Percentiles rank a stretch among this genome's conserved stretches.
These are phyloP conservation scores for Agroathelia rolfsii DNA, from an alignment of 1,284 basidiomycete genomes.

Conservation along the genomic window DNA sequence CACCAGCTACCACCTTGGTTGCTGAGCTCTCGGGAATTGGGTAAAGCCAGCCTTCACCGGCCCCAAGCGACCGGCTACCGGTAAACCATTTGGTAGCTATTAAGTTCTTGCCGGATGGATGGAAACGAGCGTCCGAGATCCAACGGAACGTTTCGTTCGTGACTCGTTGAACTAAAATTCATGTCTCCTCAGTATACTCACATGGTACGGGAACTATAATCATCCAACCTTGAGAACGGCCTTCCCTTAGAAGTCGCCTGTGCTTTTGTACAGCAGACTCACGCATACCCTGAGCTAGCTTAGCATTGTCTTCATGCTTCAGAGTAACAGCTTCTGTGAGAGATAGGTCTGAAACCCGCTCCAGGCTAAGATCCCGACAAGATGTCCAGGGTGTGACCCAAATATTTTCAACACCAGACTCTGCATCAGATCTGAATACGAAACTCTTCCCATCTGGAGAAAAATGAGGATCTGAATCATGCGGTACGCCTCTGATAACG, in stretches of 20 bases:
- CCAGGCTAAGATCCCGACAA: slow-evolving; percentile 48
- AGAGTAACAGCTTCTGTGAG: slow-evolving; percentile 25
- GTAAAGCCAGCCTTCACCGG: slow-evolving; percentile 66
- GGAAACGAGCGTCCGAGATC: slow-evolving; percentile 59
- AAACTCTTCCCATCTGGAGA: slow-evolving; percentile 52
- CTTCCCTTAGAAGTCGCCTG: slow-evolving; percentile 47
- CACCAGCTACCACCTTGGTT: slow-evolving; percentile 25
- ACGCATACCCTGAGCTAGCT: slow-evolving; percentile 36
- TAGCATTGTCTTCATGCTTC: slow-evolving; percentile 34
- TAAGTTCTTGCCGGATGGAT: slow-evolving; percentile 50
- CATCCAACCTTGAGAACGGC: slow-evolving; percentile 39
- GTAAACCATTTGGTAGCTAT: slow-evolving; percentile 70
- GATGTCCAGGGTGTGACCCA: slow-evolving; percentile 59
- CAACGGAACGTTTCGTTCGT: slow-evolving; percentile 68
- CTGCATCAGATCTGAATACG: slow-evolving; percentile 62
- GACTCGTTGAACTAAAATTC: slow-evolving; percentile 40
- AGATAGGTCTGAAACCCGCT: too few species aligned
- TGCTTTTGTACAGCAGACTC: slow-evolving; percentile 38
- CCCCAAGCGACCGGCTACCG: slow-evolving; percentile 47
- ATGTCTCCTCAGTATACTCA: slow-evolving; percentile 5
- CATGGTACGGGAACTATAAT: slow-evolving; percentile 1
- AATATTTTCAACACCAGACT: slow-evolving; percentile 61
- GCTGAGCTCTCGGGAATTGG: slow-evolving; percentile 33
- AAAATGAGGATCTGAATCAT: slow-evolving; percentile 64
- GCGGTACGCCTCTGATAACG: slow-evolving; percentile 48